phyloP scores from a whole-genome alignment of 2,329 filamentous ascomycete genomes.

The Fusarium tjaetaba region DNA sequence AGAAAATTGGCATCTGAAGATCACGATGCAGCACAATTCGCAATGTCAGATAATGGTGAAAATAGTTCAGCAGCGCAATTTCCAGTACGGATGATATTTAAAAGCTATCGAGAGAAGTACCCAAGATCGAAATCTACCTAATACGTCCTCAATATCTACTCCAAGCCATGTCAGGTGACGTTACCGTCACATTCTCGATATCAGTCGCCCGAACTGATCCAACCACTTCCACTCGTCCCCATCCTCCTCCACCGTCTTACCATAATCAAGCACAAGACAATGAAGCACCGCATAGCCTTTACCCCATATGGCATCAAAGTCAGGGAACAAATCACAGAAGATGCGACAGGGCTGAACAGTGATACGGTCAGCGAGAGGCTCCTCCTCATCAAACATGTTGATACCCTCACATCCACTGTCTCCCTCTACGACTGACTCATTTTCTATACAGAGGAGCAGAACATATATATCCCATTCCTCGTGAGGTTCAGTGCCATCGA shows the following conservation, averaged over 20 bases:
- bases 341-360: not conserved
- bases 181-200: not conserved
- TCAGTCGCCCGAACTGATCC: not conserved
- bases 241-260: not conserved
- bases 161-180: accelerated
- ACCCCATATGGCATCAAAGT: not conserved
- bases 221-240: not conserved
- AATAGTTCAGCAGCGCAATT: not conserved
- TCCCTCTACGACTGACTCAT: accelerated
- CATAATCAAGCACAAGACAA: not conserved
- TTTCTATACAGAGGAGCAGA: accelerated
- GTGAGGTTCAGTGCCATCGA: not conserved
- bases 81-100: accelerated
- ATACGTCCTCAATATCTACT: accelerated
- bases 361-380: not conserved
- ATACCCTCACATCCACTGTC: not conserved
- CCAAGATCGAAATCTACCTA: accelerated
- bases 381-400: not conserved
- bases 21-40: accelerated
- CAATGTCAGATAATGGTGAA: accelerated
- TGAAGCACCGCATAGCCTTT: not conserved
- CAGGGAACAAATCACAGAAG: not conserved
- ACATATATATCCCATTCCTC: not conserved
- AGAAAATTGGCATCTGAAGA: accelerated
- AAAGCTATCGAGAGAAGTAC: accelerated